These are phyloP conservation scores for Pythium angustatum DNA, from an alignment of 352 stramenopile species.

Conservation along the genomic window DNA sequence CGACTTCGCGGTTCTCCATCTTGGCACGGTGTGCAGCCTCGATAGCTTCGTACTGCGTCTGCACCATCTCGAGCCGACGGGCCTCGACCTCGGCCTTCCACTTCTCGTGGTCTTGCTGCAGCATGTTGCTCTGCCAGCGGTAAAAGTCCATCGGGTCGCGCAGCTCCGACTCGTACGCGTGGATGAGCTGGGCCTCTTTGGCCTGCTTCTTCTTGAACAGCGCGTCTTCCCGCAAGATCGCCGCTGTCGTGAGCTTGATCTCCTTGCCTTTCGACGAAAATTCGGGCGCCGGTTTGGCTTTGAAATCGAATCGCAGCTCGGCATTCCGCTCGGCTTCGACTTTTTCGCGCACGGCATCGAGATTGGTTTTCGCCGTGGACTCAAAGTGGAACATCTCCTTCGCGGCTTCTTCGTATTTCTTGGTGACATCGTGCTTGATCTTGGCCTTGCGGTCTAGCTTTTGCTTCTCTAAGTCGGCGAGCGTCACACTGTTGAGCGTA, in stretches of 20 bases:
- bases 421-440: constrained; percentile 57
- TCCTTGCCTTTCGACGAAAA: constrained; percentile 38
- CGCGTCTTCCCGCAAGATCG: constrained; percentile 91
- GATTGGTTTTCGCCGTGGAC: constrained; percentile 73
- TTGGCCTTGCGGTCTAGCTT: constrained; percentile 51
- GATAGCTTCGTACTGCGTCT: constrained; percentile 81
- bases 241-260: constrained; percentile 88
- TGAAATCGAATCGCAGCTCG: constrained; percentile 75
- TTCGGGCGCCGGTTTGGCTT: constrained; percentile 65
- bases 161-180: constrained; percentile 89
- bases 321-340: constrained; percentile 64
- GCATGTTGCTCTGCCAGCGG: constrained; percentile 87
- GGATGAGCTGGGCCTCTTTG: constrained; percentile 84
- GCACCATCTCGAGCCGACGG: constrained; percentile 80
- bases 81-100: constrained; percentile 70
- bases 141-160: constrained; percentile 91
- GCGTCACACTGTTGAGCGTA: constrained; percentile 62
- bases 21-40: constrained; percentile 62
- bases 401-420: constrained; percentile 73
- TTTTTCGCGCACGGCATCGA: constrained; percentile 62
- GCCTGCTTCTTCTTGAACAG: constrained; percentile 92
- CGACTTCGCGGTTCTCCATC: constrained; percentile 83
- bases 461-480: constrained; percentile 64
- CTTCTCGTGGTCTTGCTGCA: constrained; percentile 73
- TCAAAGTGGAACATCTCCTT: constrained; percentile 78